Evolutionary conservation across 2,329 filamentous ascomycete genomes (phyloP).

Genomic region (Curvularia lunata): DNA sequence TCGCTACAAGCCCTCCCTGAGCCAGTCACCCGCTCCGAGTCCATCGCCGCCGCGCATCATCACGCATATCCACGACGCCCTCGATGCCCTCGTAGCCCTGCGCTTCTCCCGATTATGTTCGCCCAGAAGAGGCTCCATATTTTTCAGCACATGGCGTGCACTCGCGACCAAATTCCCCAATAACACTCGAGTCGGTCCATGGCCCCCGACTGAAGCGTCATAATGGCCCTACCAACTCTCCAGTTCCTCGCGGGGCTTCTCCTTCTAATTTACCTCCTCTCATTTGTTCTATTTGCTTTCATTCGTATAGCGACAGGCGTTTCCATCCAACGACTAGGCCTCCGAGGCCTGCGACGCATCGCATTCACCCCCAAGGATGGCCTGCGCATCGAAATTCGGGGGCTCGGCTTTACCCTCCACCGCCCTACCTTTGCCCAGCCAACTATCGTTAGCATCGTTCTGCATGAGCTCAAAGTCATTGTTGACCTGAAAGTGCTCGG

Average conservation of each 20-base stretch:
- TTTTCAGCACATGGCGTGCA: constrained; percentile 40
- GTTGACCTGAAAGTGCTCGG: constrained; percentile 74
- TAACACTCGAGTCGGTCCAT: constrained; percentile 31
- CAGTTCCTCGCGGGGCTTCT: constrained; percentile 85
- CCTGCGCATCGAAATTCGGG: constrained; percentile 85
- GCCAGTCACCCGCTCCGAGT: constrained; percentile 17
- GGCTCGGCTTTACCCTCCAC: constrained; percentile 86
- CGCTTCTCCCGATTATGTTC: constrained; percentile 41
- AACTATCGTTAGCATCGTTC: constrained; percentile 90
- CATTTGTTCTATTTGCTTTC: constrained; percentile 92
- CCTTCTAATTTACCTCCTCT: constrained; percentile 85
- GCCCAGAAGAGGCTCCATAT: constrained; percentile 24
- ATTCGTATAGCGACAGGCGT: constrained; percentile 90
- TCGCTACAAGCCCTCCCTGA: constrained; percentile 1
- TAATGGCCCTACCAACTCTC: constrained; percentile 55
- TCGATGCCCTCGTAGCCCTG: constrained; percentile 30
- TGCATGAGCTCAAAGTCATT: constrained; percentile 84
- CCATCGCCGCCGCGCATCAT: constrained; percentile 17
- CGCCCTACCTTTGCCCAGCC: constrained; percentile 96
- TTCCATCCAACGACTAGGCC: constrained; percentile 94
- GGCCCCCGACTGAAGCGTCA: constrained; percentile 33
- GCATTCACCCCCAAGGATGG: constrained; percentile 90
- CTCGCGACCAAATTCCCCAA: constrained; percentile 23
- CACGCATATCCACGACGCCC: constrained; percentile 15
- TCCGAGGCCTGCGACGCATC: constrained; percentile 87